These are phyloP conservation scores for Trichoderma simmonsii DNA, from an alignment of 2,329 filamentous ascomycete species.

Conservation along the genomic window DNA sequence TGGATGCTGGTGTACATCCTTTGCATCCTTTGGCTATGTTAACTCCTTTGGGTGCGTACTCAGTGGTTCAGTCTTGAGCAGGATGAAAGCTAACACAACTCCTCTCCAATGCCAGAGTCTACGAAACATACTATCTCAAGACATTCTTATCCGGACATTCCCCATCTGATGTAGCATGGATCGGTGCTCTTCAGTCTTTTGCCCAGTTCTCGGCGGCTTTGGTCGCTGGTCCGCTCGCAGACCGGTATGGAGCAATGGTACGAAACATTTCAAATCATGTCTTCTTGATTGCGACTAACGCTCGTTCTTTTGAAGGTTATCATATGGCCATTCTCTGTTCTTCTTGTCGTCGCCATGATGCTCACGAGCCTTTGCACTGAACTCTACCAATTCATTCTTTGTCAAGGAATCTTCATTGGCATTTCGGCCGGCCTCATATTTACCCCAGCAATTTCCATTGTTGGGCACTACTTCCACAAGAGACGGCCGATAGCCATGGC, in stretches of 20 bases:
- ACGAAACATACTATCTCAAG: slow-evolving; percentile 4
- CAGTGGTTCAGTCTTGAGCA: neutral
- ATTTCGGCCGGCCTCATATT: slow-evolving; percentile 7
- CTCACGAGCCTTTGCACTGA: slow-evolving; percentile 8
- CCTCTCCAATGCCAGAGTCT: neutral
- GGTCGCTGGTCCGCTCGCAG: neutral
- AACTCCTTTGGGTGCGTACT: slow-evolving; percentile 6
- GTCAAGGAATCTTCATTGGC: slow-evolving; percentile 6
- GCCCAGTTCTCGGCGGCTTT: slow-evolving; percentile 1
- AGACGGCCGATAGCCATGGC: slow-evolving; percentile 5
- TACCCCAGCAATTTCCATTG: neutral
- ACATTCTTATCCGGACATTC: neutral
- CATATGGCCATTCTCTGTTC: neutral
- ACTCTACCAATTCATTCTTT: slow-evolving; percentile 5
- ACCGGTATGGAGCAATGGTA: slow-evolving; percentile 10
- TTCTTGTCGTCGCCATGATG: slow-evolving; percentile 9
- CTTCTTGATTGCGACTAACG: neutral
- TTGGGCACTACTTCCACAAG: slow-evolving; percentile 3
- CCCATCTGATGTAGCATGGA: slow-evolving; percentile 7
- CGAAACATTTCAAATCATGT: neutral
- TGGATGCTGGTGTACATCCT: slow-evolving; percentile 4
- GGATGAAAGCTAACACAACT: neutral
- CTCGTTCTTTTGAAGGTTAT: neutral
- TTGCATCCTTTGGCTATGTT: slow-evolving; percentile 1
- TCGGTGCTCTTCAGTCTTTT: neutral